Conservation (phyloP, 768 basidiomycete species). For the Plicaturopsis crispa region DNA sequence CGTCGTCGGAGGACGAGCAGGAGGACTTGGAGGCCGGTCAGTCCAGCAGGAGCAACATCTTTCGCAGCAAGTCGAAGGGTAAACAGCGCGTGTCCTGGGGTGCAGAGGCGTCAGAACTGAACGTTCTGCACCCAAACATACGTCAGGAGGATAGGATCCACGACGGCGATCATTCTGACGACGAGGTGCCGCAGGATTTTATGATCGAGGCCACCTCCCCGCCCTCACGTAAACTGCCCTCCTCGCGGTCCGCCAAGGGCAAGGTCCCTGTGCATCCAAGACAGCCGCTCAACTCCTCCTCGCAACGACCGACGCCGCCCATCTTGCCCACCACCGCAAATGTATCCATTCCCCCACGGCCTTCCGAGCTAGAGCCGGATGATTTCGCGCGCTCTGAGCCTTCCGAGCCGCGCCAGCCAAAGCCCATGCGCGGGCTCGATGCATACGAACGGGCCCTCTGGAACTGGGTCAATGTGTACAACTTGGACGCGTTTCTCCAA, state of each 20-base stretch:
- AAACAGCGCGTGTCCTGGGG: constrained; percentile 56
- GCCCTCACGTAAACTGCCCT: constrained; percentile 15
- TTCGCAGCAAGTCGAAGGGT: constrained; percentile 30
- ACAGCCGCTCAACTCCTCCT: constrained; percentile 45
- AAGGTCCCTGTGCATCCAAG: too few relatives aligned
- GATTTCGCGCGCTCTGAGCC: constrained; percentile 9
- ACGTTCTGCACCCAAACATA: constrained; percentile 61
- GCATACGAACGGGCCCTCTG: constrained; percentile 89
- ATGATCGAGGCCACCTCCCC: constrained; percentile 71
- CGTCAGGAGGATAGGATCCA: constrained; percentile 57
- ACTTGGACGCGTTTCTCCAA: constrained; percentile 91
- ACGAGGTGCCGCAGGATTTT: constrained; percentile 80
- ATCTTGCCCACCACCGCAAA: constrained; percentile 27
- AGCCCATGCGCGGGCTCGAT: constrained; percentile 64
- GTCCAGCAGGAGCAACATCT: constrained; percentile 26
- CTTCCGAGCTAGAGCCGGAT: constrained; percentile 44
- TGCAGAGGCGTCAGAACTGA: constrained; percentile 46
- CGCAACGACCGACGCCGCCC: constrained; percentile 30
- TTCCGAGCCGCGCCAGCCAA: constrained; percentile 19
- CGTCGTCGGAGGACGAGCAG: constrained; percentile 29
- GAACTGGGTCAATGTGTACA: constrained; percentile 99
- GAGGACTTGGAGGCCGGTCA: constrained; percentile 63
- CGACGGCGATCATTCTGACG: constrained; percentile 61
- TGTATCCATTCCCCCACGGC: constrained; percentile 52
- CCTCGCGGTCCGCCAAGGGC: constrained; percentile 21